Evolutionary conservation across 2,329 filamentous ascomycete genomes (phyloP).

Genomic region (Colletotrichum noveboracense): DNA sequence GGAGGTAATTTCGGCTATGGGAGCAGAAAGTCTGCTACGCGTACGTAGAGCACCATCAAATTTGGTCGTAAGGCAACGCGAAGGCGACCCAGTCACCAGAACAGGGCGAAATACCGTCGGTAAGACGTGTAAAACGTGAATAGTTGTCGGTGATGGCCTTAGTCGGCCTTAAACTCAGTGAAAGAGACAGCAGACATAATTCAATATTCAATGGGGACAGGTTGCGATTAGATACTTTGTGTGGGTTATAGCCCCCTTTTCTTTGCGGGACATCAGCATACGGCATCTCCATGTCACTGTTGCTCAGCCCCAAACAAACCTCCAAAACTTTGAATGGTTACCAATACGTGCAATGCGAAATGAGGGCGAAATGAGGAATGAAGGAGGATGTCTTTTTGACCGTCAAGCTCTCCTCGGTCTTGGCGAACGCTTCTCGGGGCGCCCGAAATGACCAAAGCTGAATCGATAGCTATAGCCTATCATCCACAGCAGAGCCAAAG

Average conservation of each 20-base stretch:
- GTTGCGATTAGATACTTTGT: not conserved
- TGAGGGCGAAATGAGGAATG: not conserved
- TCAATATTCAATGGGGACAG: not conserved
- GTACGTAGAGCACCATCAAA: not conserved
- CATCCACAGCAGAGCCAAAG: not conserved
- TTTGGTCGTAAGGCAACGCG: not conserved
- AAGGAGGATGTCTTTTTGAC: not conserved
- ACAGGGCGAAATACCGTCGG: not conserved
- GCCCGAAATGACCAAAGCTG: not conserved
- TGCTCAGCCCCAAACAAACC: not conserved
- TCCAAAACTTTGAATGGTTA: not conserved
- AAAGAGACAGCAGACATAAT: not conserved
- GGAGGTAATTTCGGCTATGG: not conserved
- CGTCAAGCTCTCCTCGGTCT: not conserved
- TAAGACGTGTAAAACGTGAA: not conserved
- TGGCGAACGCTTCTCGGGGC: not conserved
- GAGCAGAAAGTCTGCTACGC: not conserved
- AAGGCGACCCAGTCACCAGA: not conserved
- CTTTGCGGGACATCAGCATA: not conserved
- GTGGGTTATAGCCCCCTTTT: not conserved
- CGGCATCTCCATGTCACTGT: not conserved
- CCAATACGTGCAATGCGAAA: not conserved
- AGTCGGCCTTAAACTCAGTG: not conserved
- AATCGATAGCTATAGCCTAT: not conserved
- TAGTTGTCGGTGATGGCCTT: not conserved